Base-by-base conservation (phyloP, 1,284 basidiomycete species). In the Austroboletus novae-zelandiae region DNA sequence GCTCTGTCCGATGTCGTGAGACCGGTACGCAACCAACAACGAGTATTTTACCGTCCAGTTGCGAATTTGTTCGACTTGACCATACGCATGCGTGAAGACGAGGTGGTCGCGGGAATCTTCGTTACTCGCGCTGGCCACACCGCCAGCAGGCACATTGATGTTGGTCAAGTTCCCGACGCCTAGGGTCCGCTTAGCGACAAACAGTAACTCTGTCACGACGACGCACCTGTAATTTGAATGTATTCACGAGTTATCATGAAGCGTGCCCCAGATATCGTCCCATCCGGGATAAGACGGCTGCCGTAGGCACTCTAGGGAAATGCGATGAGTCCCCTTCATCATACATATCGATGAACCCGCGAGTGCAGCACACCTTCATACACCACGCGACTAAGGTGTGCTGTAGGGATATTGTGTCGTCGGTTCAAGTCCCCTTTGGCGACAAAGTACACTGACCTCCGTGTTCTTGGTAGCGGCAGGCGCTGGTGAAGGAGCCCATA, bases 261-360 rank as follows among this genome's bases (percentile, higher is more conserved):
- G 65, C 89, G 88, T n/a, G 83, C 89, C 47, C 83, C 82, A 17
- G 71, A 74, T 62, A 93, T 81, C 15, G 87, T 72, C 18, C 86
- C 89, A 51, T 83, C 76, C 18, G 90, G 91, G 57, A 94, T 90
- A 53, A 90, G 67, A 40, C 86, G 83, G 5, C 84, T 83, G 20
- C 86, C 86, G 50, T 80, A 80, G 34, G 80, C 80, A 52, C 71
- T 67, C 80, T 74, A 65, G 48, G 42, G 30, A 32, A 23, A 43
- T 8, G 13, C 29, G n/a, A 31, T 49, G 20, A 48, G 43, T n/a
- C 32, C 30, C 23, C 18, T 29, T 37, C 31, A 31, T 43, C 42
- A 40, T 30, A 37, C 27, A 48, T 41, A 43, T 45, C 39, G 18
- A 43, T 43, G 27, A 27, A 27, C 27, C 37, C 29, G n/a, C 43